Percentiles rank a stretch among this genome's conserved stretches.
Evolutionary conservation across 208 protist species (phyloP).

Genomic region (Naegleria lovaniensis): DNA sequence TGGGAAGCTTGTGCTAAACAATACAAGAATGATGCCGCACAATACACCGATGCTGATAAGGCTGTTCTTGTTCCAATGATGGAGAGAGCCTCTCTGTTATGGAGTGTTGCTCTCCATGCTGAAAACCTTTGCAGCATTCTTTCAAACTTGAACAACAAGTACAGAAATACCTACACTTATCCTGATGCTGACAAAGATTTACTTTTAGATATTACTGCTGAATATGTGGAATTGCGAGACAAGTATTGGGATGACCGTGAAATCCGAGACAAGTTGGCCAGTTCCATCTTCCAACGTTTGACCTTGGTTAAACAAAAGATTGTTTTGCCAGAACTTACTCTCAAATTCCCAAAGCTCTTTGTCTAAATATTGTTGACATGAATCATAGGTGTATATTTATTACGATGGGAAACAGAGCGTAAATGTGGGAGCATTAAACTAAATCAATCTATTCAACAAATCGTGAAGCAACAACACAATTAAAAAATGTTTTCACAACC

Average conservation of each 20-base stretch:
- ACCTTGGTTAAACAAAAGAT: constrained; percentile 14
- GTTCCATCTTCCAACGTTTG: neutral
- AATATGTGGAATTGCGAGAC: constrained; percentile 10
- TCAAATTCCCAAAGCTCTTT: constrained; percentile 14
- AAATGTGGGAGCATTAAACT: no score
- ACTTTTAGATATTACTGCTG: neutral
- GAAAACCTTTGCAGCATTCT: neutral
- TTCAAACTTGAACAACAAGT: neutral
- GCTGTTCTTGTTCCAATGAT: neutral
- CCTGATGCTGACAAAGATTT: neutral
- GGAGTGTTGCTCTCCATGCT: neutral
- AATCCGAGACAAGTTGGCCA: neutral
- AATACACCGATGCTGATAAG: neutral
- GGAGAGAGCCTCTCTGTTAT: neutral
- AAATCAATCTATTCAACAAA: no score
- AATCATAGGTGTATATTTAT: no score
- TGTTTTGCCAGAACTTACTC: neutral
- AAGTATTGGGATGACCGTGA: neutral
- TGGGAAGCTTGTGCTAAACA: neutral
- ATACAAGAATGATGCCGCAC: neutral
- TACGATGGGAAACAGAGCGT: no score
- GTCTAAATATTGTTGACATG: neutral
- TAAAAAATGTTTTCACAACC: no score
- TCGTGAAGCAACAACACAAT: no score
- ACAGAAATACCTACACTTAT: constrained; percentile 12